Percentiles rank a stretch among this genome's conserved stretches.
phyloP scores from a whole-genome alignment of 495 filamentous ascomycete genomes.

The Annulohypoxylon nitens region DNA sequence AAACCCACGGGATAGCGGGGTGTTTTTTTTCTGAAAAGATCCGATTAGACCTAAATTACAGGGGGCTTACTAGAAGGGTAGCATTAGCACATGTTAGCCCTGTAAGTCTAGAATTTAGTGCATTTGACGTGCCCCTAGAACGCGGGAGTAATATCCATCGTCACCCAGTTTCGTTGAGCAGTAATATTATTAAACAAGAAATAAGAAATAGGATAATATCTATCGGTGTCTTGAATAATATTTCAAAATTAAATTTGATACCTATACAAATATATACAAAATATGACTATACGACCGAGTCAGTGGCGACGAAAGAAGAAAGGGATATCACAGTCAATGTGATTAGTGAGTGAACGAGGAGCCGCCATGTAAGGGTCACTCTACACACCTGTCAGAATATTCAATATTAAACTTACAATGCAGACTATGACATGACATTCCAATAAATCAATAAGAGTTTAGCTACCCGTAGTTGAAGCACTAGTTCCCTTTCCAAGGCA shows the following conservation, averaged over 20 bases:
- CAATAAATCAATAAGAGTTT: slow-evolving; percentile 23
- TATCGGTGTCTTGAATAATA: slow-evolving; percentile 1
- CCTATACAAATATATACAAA: neutral
- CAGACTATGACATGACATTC: slow-evolving; percentile 21
- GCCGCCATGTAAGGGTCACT: slow-evolving; percentile 4
- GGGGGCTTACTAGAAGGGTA: slow-evolving; percentile 18
- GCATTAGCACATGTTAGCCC: slow-evolving; percentile 22
- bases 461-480: slow-evolving; percentile 26
- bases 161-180: neutral
- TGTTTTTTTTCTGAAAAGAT: slow-evolving; percentile 26
- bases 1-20: slow-evolving; percentile 18
- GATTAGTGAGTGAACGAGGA: neutral
- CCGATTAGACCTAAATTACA: slow-evolving; percentile 34
- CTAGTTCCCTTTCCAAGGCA: slow-evolving; percentile 15
- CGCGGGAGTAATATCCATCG: slow-evolving; percentile 6
- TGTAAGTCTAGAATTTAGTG: slow-evolving; percentile 5
- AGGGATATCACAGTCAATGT: neutral
- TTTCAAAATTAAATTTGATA: no score
- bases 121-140: slow-evolving; percentile 12
- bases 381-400: neutral
- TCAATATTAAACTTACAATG: neutral
- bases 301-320: neutral
- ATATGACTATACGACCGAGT: neutral
- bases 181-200: neutral
- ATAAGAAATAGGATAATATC: neutral